phyloP scores from a whole-genome alignment of 495 filamentous ascomycete genomes.

The Trichodelitschia bisporula region DNA sequence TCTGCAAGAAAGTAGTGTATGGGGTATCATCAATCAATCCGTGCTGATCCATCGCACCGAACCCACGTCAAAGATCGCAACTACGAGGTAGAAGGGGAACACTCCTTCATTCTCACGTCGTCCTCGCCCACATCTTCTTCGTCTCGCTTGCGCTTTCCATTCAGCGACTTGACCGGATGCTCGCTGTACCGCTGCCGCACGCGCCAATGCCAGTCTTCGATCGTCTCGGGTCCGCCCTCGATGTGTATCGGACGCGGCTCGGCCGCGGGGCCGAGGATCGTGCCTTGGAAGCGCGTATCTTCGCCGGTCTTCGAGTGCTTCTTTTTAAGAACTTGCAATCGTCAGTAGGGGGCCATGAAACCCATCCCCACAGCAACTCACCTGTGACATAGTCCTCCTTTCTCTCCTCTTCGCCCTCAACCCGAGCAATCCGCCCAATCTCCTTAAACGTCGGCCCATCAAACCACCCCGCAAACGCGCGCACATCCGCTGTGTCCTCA shows the following conservation, averaged over 20 bases:
- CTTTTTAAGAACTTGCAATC: slow-evolving; percentile 33
- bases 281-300: slow-evolving; percentile 57
- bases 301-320: slow-evolving; percentile 68
- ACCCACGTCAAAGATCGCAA: too few relatives aligned
- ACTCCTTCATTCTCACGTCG: too few relatives aligned
- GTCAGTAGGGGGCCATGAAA: not conserved
- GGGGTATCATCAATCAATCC: too few relatives aligned
- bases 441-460: slow-evolving; percentile 39
- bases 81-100: too few relatives aligned
- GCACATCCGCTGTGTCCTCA: slow-evolving; percentile 52
- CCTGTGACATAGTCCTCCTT: slow-evolving; percentile 47
- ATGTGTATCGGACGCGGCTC: slow-evolving; percentile 43
- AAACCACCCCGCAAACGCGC: slow-evolving; percentile 51
- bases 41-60: too few relatives aligned
- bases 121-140: too few relatives aligned
- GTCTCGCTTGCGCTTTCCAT: too few relatives aligned
- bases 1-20: too few relatives aligned
- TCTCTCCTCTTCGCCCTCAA: slow-evolving; percentile 22
- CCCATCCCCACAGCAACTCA: too few relatives aligned
- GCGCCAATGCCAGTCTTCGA: too few relatives aligned
- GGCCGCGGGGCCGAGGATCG: slow-evolving; percentile 42
- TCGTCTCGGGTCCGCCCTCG: slow-evolving; percentile 48
- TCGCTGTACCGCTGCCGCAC: too few relatives aligned
- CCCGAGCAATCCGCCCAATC: slow-evolving; percentile 43
- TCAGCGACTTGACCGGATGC: too few relatives aligned